phyloP scores from a whole-genome alignment of 1,139 yeast species.

The Kurtzmaniella quercitrusa region DNA sequence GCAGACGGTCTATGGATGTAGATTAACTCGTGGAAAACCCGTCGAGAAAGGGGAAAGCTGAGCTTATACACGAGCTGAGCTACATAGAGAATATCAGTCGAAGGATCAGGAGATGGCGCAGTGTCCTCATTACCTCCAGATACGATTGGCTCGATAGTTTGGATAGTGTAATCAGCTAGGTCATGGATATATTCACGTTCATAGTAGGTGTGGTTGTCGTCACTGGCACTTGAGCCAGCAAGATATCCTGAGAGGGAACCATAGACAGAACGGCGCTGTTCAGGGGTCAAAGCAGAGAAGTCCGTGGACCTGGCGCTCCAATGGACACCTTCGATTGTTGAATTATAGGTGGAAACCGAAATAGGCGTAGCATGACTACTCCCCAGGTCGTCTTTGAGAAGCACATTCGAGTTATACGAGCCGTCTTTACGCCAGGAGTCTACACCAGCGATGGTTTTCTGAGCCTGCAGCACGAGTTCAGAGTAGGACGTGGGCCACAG shows the following conservation, averaged over 20 bases:
- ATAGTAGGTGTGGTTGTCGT: slow-evolving; percentile 29
- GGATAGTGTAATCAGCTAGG: slow-evolving; percentile 19
- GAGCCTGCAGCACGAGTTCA: slow-evolving; percentile 1
- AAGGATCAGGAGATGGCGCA: not conserved
- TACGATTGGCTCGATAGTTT: slow-evolving; percentile 6
- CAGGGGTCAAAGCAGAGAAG: not conserved
- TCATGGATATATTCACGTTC: slow-evolving; percentile 33
- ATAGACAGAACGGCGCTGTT: not conserved
- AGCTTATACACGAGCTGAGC: slow-evolving; percentile 41
- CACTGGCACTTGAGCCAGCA: slow-evolving; percentile 13
- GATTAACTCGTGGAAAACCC: slow-evolving; percentile 61
- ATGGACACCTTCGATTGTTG: slow-evolving; percentile 1
- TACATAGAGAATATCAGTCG: slow-evolving; percentile 14
- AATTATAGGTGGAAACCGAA: slow-evolving; percentile 1
- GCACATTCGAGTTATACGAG: not conserved
- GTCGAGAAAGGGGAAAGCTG: slow-evolving; percentile 41
- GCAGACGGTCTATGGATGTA: slow-evolving; percentile 34
- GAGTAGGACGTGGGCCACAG: not conserved
- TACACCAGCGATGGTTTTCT: not conserved
- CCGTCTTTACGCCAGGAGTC: not conserved
- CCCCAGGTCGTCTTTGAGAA: not conserved
- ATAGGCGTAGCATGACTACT: not conserved
- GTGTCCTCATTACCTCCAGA: no score
- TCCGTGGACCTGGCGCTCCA: slow-evolving; percentile 6
- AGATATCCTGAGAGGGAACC: slow-evolving; percentile 10